Percentiles rank a stretch among this genome's conserved stretches.
Evolutionary conservation across 2,329 filamentous ascomycete species (phyloP).

Genomic region (Didymella pomorum): DNA sequence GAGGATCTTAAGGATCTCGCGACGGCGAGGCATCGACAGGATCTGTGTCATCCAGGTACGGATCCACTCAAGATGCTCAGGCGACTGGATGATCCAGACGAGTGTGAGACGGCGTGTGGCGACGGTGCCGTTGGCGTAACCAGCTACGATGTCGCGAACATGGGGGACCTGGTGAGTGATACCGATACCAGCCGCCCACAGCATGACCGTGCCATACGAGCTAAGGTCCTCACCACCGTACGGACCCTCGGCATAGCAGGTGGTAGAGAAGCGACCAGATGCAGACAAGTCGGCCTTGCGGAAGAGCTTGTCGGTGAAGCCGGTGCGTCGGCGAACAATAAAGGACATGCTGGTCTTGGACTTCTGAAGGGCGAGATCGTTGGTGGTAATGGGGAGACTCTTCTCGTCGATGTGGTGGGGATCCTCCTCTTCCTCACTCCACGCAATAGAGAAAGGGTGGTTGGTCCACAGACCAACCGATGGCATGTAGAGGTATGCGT

Average conservation of each 20-base stretch:
- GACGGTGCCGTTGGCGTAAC: conserved; percentile 72
- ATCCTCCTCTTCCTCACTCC: conserved; percentile 70
- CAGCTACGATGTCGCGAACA: conserved; percentile 69
- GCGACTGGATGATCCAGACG: conserved; percentile 91
- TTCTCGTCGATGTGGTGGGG: conserved; percentile 54
- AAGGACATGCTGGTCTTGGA: conserved; percentile 74
- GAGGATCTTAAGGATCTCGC: conserved; percentile 83
- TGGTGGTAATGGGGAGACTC: conserved; percentile 56
- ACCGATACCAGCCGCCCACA: conserved; percentile 91
- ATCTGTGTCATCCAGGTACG: conserved; percentile 90
- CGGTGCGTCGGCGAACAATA: conserved; percentile 85
- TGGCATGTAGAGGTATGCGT: conserved; percentile 82
- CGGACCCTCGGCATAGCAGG: conserved; percentile 85
- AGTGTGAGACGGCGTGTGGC: conserved; percentile 83
- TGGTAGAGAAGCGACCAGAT: conserved; percentile 66
- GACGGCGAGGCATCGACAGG: conserved; percentile 78
- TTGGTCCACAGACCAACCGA: conserved; percentile 75
- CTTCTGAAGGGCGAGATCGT: conserved; percentile 59
- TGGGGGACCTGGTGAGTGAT: conserved; percentile 96
- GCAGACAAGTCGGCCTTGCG: conserved; percentile 67
- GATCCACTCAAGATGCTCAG: conserved; percentile 91
- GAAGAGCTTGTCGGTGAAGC: conserved; percentile 85
- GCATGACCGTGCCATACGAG: conserved; percentile 89
- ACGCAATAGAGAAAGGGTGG: conserved; percentile 81
- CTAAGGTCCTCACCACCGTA: conserved; percentile 84